phyloP scores from a whole-genome alignment of 2,329 filamentous ascomycete species.

The Graphiopsis chlorocephala region DNA sequence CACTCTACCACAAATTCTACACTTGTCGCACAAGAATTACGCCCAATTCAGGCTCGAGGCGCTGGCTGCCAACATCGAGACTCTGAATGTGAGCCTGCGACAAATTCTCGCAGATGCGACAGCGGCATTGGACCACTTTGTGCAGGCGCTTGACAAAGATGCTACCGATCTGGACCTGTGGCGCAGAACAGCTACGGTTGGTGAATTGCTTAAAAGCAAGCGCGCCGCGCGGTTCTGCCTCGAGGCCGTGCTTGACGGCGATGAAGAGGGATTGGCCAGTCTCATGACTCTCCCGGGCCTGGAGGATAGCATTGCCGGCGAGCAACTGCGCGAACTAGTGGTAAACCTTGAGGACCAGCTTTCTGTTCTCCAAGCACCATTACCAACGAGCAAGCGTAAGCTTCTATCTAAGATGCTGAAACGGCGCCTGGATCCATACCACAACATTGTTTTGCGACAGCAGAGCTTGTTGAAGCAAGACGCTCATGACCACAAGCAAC shows the following conservation, averaged over 20 bases:
- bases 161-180: slow-evolving; percentile 64
- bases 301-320: slow-evolving; percentile 53
- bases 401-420: slow-evolving; percentile 53
- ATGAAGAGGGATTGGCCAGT: slow-evolving; percentile 55
- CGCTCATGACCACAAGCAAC: not conserved
- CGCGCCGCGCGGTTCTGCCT: slow-evolving; percentile 61
- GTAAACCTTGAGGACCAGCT: slow-evolving; percentile 53
- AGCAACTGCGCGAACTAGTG: slow-evolving; percentile 51
- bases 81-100: slow-evolving; percentile 25
- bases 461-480: slow-evolving; percentile 15
- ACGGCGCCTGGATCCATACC: slow-evolving; percentile 55
- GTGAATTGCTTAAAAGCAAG: slow-evolving; percentile 56
- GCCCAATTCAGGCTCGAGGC: slow-evolving; percentile 84
- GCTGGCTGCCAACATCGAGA: slow-evolving; percentile 27
- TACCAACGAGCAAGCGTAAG: slow-evolving; percentile 49
- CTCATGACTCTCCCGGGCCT: slow-evolving; percentile 57
- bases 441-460: slow-evolving; percentile 35
- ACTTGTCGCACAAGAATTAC: slow-evolving; percentile 92
- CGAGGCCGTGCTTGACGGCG: slow-evolving; percentile 61
- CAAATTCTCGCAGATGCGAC: slow-evolving; percentile 36
- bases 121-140: slow-evolving; percentile 53
- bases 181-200: slow-evolving; percentile 59
- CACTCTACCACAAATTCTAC: slow-evolving; percentile 83
- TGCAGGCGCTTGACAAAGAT: slow-evolving; percentile 62
- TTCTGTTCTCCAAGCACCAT: slow-evolving; percentile 51